Evolutionary conservation across 176 grass and related monocot species (phyloP), one percentile per base, ranked within the genome.

Genomic region (Aegilops sharonensis): DNA sequence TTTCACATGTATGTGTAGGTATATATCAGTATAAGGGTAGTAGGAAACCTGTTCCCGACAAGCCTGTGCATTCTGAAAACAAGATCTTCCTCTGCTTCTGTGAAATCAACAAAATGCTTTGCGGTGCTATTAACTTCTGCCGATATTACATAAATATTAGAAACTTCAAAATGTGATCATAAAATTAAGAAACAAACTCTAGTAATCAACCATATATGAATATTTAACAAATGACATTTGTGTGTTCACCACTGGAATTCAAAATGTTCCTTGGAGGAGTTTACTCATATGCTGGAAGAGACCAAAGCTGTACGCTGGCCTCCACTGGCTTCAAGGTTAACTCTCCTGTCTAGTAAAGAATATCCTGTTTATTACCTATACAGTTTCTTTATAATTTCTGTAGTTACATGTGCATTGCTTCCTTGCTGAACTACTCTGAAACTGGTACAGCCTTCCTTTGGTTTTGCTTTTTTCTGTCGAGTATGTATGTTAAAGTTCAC

Each of bases 81-180:
- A 4, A 94, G 89, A 83, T 94, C 92, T 89, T 91, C 84, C 78
- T 94, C 89, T 75, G 20, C 70, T 72, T 94, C 92, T 34, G 87
- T 61, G 89, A 91, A 86, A 63, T 87, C 81, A 77, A 82, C 67
- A 86, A 89, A 86, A 36, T 81, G 72, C 30, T 84, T 32, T 68
- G 78, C 34, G 29, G 81, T 81, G 68, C 70, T 87, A 29, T 85
- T 63, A 68, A 66, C 86, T 84, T 86, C 92, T 94, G 87, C 45
- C 67, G 57, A 68, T 47, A 67, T 57, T 79, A 60, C 43, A 48
- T 45, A 79, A 84, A 14, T 29, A 60, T 59, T 59, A 59, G 54
- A 21, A 59, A 21, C 54, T 59, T 21, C 43, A 47, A 48, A 48
- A 0, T 20, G 5, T 88, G 77, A 37, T 63, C 35, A 56, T 5